A percentile compares a stretch with the other conserved stretches of the same genome.
Evolutionary conservation across 176 grass and related monocot genomes (phyloP).

Genomic region (Bromus sterilis): DNA sequence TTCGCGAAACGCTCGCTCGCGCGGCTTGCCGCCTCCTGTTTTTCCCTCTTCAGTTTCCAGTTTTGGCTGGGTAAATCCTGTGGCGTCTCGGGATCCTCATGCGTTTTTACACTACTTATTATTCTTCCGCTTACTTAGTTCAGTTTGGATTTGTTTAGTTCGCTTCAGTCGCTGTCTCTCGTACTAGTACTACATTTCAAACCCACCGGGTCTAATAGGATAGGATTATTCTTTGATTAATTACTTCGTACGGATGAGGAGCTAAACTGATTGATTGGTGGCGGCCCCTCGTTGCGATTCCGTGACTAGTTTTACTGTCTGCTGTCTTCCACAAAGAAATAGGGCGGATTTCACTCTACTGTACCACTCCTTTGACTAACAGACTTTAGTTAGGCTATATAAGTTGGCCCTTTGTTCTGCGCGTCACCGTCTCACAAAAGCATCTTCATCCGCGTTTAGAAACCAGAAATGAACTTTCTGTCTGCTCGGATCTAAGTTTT

Average conservation of each 20-base stretch:
- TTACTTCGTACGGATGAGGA: slow-evolving; percentile 1
- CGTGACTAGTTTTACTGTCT: neutral
- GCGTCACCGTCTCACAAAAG: neutral
- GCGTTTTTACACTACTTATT: neutral
- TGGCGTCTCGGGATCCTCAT: slow-evolving; percentile 17
- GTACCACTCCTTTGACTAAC: too few species aligned
- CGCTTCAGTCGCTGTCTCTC: slow-evolving; percentile 8
- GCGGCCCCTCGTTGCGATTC: slow-evolving; percentile 10
- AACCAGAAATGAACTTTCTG: neutral
- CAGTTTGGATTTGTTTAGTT: neutral
- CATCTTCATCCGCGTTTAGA: neutral
- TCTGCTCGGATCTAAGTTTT: neutral
- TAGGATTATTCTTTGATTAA: slow-evolving; percentile 20
- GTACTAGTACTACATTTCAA: neutral
- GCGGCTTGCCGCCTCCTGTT: neutral
- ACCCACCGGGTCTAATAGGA: neutral
- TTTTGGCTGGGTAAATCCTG: neutral
- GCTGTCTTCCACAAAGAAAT: neutral
- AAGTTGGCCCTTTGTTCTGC: neutral
- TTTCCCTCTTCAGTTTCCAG: neutral
- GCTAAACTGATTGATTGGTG: slow-evolving; percentile 18
- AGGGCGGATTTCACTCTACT: too few species aligned
- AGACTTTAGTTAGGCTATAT: neutral
- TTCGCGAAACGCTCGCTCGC: neutral
- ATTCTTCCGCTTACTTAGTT: neutral